These are phyloP conservation scores for Floccularia luteovirens DNA, from an alignment of 768 basidiomycete species.

Conservation along the genomic window DNA sequence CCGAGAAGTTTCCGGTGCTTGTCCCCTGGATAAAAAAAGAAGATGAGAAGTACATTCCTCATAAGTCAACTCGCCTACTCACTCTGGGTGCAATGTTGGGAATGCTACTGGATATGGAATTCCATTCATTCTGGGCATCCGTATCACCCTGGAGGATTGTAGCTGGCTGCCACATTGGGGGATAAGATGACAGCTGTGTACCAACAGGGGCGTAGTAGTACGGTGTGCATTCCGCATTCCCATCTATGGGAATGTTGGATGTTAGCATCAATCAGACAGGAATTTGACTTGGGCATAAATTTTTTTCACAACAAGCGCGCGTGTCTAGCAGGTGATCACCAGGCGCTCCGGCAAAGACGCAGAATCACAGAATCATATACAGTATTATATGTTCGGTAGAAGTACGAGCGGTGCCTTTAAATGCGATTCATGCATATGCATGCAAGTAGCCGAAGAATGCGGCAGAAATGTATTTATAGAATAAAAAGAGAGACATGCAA, in stretches of 20 bases:
- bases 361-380: slow-evolving; percentile 4
- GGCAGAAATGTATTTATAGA: not conserved
- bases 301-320: not conserved
- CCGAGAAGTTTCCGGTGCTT: slow-evolving; percentile 19
- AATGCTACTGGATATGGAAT: slow-evolving; percentile 30
- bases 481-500: slow-evolving; percentile 3
- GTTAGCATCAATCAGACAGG: not conserved
- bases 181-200: slow-evolving; percentile 27
- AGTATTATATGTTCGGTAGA: not conserved
- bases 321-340: not conserved
- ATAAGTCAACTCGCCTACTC: not conserved
- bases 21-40: slow-evolving; percentile 14
- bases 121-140: slow-evolving; percentile 34
- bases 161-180: slow-evolving; percentile 35
- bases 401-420: not conserved
- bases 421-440: not conserved
- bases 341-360: not conserved
- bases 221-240: slow-evolving; percentile 28
- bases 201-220: slow-evolving; percentile 33
- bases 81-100: slow-evolving; percentile 43
- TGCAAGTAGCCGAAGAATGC: not conserved
- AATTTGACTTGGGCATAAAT: too few species aligned
- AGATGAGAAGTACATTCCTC: not conserved
- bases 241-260: slow-evolving; percentile 15
- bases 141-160: slow-evolving; percentile 32